Base-by-base conservation (phyloP, 768 basidiomycete genomes). In the Pisolithus albus region DNA sequence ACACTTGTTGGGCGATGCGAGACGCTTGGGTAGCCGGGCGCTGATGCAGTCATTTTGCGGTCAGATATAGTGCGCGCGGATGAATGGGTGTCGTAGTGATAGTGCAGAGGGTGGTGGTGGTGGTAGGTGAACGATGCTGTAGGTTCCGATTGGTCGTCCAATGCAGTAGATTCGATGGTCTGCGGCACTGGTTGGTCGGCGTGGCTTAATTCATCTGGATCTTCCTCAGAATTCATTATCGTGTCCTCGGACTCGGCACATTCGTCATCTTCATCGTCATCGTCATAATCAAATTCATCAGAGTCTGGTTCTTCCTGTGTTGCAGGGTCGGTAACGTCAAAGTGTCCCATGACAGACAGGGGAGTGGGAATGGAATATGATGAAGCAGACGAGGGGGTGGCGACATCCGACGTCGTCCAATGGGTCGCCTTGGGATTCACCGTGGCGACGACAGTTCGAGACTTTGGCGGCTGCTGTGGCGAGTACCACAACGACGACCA, bases 161-260 rank as follows among this genome's bases (percentile, higher is more conserved):
- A 57, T 13, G 68, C 59, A 19, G 66, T 67, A 13, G 66, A 61
- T 30, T 69, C 64, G 56, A 59, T 56, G 50, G 54, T 48, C 4
- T 68, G 62, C 4, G 60, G 60, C 16, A 50, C 56, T 1, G 58
- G 55, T 42, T 54, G 56, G 24, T 56, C 51, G 16, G 68, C 64
- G 47, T 61, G 46, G n/a, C 53, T 53, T 21, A 59, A 57, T 40
- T 44, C 50, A 3, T 37, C 34, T 7, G 52, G 42, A 19, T 49
- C 48, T 18, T 45, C 51, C 34, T 61, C 68, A 7, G 58, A 49
- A 34, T 5, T 34, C 44, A 60, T 59, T 5, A 70, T 66, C 64
- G 68, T 66, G 24, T 66, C 68, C 51, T 69, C 66, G 34, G 63
- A 67, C 24, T 68, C 64, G n/a, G 57, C 7, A 36, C 53, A 64